Evolutionary conservation across 768 basidiomycete genomes (phyloP), one percentile per base, ranked within the genome.

Genomic region (Suillus lakei): DNA sequence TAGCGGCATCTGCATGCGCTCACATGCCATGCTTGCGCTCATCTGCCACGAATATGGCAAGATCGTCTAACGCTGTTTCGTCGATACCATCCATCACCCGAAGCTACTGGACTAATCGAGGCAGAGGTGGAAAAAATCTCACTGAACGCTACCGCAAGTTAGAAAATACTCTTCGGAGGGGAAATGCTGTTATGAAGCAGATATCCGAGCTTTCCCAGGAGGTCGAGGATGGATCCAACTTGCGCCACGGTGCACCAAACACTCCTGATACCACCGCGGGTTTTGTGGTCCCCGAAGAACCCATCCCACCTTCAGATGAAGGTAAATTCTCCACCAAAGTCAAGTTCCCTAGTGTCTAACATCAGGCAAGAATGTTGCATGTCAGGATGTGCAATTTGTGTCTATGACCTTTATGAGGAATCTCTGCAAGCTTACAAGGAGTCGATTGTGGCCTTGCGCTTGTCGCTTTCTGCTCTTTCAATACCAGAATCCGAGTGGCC

Each of bases 331-430:
- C 12, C 38, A 28, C 50, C 59, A 32, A 16, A 34, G 9, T n/a
- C 3, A 23, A 44, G 5, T 34, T 60, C 28, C 64, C 21, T n/a
- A 41, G n/a, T 28, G 51, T 36, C 38, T 61, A 51, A 44, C 44
- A 44, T 26, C 46, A 21, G 61, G 16, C 12, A 68, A 95, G 95
- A 95, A 77, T 96, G 95, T 76, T 97, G 95, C 80, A 96, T 96
- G 95, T 95, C 93, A 3, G 93, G 93, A 36, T 97, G 95, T 72
- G 92, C 94, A 0, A 78, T 96, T n/a, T 96, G 95, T 75, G 91
- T 96, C 9, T 93, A 96, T 77, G 93, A 95, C 70, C 75, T 95
- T 30, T 94, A 95, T 77, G 88, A 92, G 66, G 93, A 95, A 56
- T 85, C 89, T 0, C 75, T 93, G 2, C 79, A 80, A 28, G 81